A percentile compares a stretch with the other conserved stretches of the same genome.
Conservation (phyloP, 192 early-diverging fungal genomes). For the Gonapodya prolifera region DNA sequence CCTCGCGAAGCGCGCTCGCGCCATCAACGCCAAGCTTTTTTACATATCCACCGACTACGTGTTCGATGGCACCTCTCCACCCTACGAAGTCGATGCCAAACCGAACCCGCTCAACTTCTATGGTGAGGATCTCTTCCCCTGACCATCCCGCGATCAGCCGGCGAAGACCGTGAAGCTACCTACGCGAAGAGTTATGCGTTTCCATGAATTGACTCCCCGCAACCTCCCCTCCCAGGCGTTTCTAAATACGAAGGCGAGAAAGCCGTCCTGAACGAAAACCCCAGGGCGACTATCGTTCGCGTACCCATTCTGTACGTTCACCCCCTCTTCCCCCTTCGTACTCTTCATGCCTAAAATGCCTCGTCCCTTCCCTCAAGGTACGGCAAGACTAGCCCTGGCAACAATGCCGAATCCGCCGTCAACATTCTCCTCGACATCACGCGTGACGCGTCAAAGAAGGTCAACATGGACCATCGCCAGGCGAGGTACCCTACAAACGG, state of each 20-base stretch:
- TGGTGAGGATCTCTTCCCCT: no score
- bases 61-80: slow-evolving; percentile 72
- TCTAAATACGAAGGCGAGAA: slow-evolving; percentile 66
- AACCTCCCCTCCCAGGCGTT: slow-evolving; percentile 24
- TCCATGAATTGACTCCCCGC: background rate
- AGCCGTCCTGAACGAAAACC: slow-evolving; percentile 37
- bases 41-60: slow-evolving; percentile 90
- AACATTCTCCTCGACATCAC: slow-evolving; percentile 58
- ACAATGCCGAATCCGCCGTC: slow-evolving; percentile 61
- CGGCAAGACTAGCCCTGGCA: background rate
- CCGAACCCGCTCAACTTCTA: slow-evolving; percentile 77
- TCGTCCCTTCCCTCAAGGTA: background rate
- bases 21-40: slow-evolving; percentile 41
- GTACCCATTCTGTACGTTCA: slow-evolving; percentile 58
- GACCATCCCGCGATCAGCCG: no score
- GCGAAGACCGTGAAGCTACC: background rate
- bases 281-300: slow-evolving; percentile 52
- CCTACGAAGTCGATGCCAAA: slow-evolving; percentile 54
- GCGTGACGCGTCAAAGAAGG: slow-evolving; percentile 26
- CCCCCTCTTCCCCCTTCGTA: background rate
- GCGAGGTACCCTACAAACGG: slow-evolving; percentile 68
- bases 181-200: background rate
- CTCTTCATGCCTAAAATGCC: background rate
- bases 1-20: slow-evolving; percentile 37
- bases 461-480: slow-evolving; percentile 55